Base-by-base conservation (phyloP, 768 basidiomycete genomes). In the Pholiota molesta region DNA sequence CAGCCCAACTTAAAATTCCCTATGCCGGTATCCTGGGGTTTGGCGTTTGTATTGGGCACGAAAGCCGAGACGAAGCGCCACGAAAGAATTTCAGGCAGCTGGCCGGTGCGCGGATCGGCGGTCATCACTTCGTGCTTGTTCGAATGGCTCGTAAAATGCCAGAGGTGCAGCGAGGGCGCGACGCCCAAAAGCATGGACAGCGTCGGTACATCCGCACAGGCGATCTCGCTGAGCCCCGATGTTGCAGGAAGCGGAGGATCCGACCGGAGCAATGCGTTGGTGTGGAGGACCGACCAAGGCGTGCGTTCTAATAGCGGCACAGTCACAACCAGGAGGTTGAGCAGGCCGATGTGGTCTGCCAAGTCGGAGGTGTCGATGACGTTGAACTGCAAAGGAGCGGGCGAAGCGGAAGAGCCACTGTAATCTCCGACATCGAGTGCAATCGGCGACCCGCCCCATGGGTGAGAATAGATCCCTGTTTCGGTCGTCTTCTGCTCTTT, bases 291-390 rank as follows among this genome's bases (percentile, higher is more conserved):
- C 5, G 77, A 68, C 17, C 70, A 70, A 3, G 74, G 67, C 14
- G 64, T 62, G 11, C 57, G 54, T 17, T 70, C 70, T 7, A 83
- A 70, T 6, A 85, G 65, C 1, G 82, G 82, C 0, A 74, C 59
- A 0, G 77, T 66, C 3, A 72, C 70, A 33, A 77, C 55, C 4
- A 85, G 66, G 44, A 83, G 57, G 56, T 84, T 85, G 19, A 84
- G 61, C 11, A 83, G 67, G 0, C 82, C 83, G n/a, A 80, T 29
- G 64, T 81, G 81, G 65, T 85, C 83, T 1, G 71, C 63, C 28
- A 85, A 71, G 60, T 84, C 83, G 19, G 83, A 84, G 0, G 83
- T 79, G 35, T 85, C 82, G 37, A 85, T 79, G 57, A 81, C 73
- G 61, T 79, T 72, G 65, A 84, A 85, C 1, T 58, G 52, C 10